These are phyloP conservation scores for Zalaria sp. DNA, from an alignment of 2,329 filamentous ascomycete genomes.

Conservation along the genomic window DNA sequence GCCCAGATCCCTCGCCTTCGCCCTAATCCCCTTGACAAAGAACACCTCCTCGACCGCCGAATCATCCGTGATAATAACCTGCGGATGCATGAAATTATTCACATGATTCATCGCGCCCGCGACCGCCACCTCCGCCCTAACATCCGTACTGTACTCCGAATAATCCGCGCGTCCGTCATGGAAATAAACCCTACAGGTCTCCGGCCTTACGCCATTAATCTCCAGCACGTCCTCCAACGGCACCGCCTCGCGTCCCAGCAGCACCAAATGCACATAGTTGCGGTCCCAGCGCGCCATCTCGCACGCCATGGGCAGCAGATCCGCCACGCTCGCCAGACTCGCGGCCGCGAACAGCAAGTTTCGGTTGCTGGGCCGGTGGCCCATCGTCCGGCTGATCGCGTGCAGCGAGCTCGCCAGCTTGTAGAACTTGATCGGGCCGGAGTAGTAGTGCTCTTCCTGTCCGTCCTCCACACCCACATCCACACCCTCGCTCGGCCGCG, in stretches of 20 bases:
- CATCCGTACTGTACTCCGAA: slow-evolving; percentile 52
- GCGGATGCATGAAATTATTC: slow-evolving; percentile 59
- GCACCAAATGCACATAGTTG: slow-evolving; percentile 67
- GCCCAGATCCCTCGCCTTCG: slow-evolving; percentile 36
- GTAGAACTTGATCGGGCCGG: slow-evolving; percentile 57
- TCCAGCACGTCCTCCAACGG: slow-evolving; percentile 53
- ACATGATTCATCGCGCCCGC: slow-evolving; percentile 57
- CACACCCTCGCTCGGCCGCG: slow-evolving; percentile 6
- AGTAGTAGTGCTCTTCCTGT: slow-evolving; percentile 37
- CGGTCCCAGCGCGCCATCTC: slow-evolving; percentile 59
- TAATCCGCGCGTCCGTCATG: slow-evolving; percentile 68
- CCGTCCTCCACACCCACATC: slow-evolving; percentile 7
- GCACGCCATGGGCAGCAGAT: slow-evolving; percentile 69
- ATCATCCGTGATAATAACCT: slow-evolving; percentile 60
- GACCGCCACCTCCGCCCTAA: slow-evolving; percentile 52
- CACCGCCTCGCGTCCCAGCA: slow-evolving; percentile 63
- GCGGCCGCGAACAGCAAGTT: slow-evolving; percentile 72
- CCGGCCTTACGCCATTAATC: slow-evolving; percentile 63
- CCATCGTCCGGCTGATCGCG: slow-evolving; percentile 39
- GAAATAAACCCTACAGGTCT: slow-evolving; percentile 50
- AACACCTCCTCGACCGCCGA: slow-evolving; percentile 52
- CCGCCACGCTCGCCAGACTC: slow-evolving; percentile 56
- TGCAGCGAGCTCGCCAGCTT: slow-evolving; percentile 50
- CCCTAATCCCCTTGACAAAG: slow-evolving; percentile 47
- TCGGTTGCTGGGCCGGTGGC: slow-evolving; percentile 39